These are phyloP conservation scores for Fusarium solani-melongenae DNA, from an alignment of 2,329 filamentous ascomycete species.

Conservation along the genomic window DNA sequence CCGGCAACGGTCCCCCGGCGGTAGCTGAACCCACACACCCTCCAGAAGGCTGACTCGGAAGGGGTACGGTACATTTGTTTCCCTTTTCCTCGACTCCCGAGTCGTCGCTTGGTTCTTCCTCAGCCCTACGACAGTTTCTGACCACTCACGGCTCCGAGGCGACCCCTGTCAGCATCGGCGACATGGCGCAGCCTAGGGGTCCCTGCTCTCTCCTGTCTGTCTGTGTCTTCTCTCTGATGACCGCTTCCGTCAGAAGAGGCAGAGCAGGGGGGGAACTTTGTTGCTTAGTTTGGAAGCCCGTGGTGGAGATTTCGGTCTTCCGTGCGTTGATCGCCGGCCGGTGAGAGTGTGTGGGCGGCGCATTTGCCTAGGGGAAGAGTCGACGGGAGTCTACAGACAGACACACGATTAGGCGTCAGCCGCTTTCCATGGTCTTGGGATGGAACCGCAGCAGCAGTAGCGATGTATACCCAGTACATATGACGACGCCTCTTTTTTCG, in stretches of 20 bases:
- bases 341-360: conserved; percentile 12
- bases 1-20: conserved; percentile 16
- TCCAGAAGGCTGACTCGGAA: neutral
- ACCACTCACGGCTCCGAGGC: conserved; percentile 27
- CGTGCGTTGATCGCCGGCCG: neutral
- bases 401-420: conserved; percentile 32
- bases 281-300: conserved; percentile 38
- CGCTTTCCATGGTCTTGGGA: conserved; percentile 19
- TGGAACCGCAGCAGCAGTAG: conserved; percentile 3
- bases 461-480: neutral
- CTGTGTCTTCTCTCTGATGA: conserved; percentile 7
- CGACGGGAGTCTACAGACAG: conserved; percentile 8
- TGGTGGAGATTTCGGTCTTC: neutral
- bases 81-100: conserved; percentile 7
- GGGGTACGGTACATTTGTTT: neutral
- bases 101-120: neutral
- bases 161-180: conserved; percentile 38
- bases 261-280: conserved; percentile 6
- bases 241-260: conserved; percentile 15
- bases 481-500: conserved; percentile 11
- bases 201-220: neutral
- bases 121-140: conserved; percentile 33
- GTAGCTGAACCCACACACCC: conserved; percentile 10
- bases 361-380: neutral
- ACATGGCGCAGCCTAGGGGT: conserved; percentile 33